Evolutionary conservation across 768 basidiomycete species (phyloP), one percentile per base, ranked within the genome.

Genomic region (Boletus insuetus): DNA sequence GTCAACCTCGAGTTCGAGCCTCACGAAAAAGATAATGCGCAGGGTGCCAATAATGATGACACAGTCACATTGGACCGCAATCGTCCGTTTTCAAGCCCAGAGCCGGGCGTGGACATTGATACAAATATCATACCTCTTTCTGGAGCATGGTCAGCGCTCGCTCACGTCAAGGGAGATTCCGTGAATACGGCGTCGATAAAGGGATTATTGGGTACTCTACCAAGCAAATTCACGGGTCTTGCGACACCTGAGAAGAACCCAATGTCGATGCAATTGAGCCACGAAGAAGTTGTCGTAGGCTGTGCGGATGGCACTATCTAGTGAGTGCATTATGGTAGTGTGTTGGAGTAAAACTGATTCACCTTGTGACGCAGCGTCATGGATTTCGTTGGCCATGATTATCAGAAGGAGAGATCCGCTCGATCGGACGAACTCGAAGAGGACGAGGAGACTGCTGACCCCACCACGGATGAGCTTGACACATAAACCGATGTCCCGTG

Each of bases 231-330:
- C 62, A 67, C 77, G 19, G 91, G 91, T 3, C 77, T 96, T 41
- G 88, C 91, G 31, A 89, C 83, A 22, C 91, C 94, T 2, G 93
- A 89, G 72, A 91, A 94, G 81, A 94, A 95, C 63, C 94, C 93
- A 9, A 94, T 94, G 93, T 89, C 89, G 58, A 89, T 96, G 86
- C 91, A 91, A 59, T 69, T 95, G 63, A 92, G 88, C 61, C 89
- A 93, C 61, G 92, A 94, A 65, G 91, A 94, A 66, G 87, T 94
- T 1, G 91, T 94, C 17, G 89, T 94, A 29, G 91, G 91, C 0
- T 94, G 91, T 75, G 90, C 90, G 26, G 91, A 94, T 70, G 91
- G 91, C 14, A 91, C 89, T 4, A 94, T 94, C 62, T 94, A 94
- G 91, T 94, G 58, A 74, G 90, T 77, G 14, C 47, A 4, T 40